These are phyloP conservation scores for sunflower (Helianthus annuus) DNA, from an alignment of 129 eudicot species.

Conservation along the genomic window HanXRQr2.0-SUNRISE NC_035440.2:49559103-49559602, in stretches of 20 bases:
- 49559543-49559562: too few species aligned
- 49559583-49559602: too few species aligned
- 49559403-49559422: too few species aligned
- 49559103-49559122: background rate
- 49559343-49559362: background rate
- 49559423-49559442: too few species aligned
- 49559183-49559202: conserved; percentile 50
- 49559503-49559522: too few species aligned
- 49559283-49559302: background rate
- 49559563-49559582: too few species aligned
- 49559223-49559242: conserved; percentile 44
- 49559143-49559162: conserved; percentile 39
- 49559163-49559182: conserved; percentile 31
- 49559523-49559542: too few species aligned
- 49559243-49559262: background rate
- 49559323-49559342: too few species aligned
- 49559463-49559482: too few species aligned
- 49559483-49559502: too few species aligned
- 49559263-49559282: conserved; percentile 13
- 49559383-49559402: background rate
- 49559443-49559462: too few species aligned
- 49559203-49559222: conserved; percentile 55
- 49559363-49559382: background rate
- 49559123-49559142: background rate
- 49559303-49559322: background rate